Evolutionary conservation across 306 rosid species (phyloP).

Genomic region (Fagus sylvatica): DNA sequence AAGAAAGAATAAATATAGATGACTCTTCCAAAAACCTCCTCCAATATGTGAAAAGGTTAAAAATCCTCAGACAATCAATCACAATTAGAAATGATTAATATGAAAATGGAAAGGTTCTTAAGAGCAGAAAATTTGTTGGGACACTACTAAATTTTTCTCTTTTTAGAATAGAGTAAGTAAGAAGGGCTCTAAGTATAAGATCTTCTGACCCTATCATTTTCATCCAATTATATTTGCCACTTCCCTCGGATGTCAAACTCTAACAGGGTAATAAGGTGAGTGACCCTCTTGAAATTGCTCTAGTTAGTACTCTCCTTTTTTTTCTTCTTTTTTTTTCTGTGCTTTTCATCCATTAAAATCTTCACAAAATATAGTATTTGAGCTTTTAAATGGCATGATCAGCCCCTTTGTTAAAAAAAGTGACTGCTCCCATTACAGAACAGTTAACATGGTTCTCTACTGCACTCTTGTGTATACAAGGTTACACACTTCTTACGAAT

Average conservation of each 20-base stretch:
- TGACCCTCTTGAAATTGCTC: background rate
- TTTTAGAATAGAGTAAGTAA: no score
- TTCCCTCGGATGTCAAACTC: background rate
- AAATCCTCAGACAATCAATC: no score
- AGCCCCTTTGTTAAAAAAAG: background rate
- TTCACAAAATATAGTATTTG: background rate
- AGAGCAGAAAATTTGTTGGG: no score
- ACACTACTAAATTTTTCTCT: no score
- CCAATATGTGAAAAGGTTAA: no score
- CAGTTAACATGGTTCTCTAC: background rate
- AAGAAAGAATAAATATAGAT: no score
- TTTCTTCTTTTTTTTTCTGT: background rate
- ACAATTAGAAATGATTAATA: no score
- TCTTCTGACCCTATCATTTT: no score
- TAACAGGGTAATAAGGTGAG: background rate
- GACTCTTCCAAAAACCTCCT: no score
- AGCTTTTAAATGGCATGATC: background rate
- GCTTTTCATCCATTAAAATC: background rate
- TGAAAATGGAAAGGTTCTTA: no score
- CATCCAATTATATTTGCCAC: background rate
- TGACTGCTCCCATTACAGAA: background rate
- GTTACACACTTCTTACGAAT: background rate
- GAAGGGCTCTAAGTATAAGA: no score
- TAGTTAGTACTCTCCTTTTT: no score
- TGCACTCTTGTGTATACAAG: background rate